Evolutionary conservation across 2,329 filamentous ascomycete genomes (phyloP), one percentile per base, ranked within the genome.

Genomic region (Colletotrichum liriopes): DNA sequence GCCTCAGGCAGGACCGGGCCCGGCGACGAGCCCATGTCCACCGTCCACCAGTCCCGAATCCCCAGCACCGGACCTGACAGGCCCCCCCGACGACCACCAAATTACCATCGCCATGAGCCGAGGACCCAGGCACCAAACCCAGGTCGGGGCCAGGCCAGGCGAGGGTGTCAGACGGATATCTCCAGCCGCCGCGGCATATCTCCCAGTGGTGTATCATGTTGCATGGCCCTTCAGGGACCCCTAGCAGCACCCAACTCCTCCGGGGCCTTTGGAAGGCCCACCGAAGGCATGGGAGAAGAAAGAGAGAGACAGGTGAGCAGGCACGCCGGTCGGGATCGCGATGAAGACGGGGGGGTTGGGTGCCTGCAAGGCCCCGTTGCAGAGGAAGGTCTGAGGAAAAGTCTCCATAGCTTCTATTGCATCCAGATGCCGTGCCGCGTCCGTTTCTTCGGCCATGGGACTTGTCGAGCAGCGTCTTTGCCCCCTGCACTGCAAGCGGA

Each of bases 341-440:
- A 63, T 43, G 60, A 39, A 18, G 47, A 49, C 29, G 6, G n/a
- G 35, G 43, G 32, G 41, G 16, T 23, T 26, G 26, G 29, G 58
- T 35, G n/a, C 29, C 23, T 61, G 41, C 29, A 61, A 26, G 59
- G 59, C 14, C 43, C 45, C 59, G 59, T 37, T 26, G 43, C 43
- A 39, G 16, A 51, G 35, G 47, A 63, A 20, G 47, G n/a, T 39
- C 18, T 5, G 11, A 54, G 18, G 23, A 54, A 68, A 51, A 20
- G 69, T 56, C 35, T 64, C 69, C 65, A 72, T 72, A 64, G 51
- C 69, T 72, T 72, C 69, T 61, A 64, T 69, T 72, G 69, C 69
- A 64, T 72, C 52, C 65, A 69, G 60, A 35, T 68, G 65, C 59
- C 69, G 69, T 63, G 35, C 26, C 55, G 54, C 29, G 54, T 39